These are phyloP conservation scores for Exobasidium rhododendri DNA, from an alignment of 1,284 basidiomycete species.

Conservation along the genomic window DNA sequence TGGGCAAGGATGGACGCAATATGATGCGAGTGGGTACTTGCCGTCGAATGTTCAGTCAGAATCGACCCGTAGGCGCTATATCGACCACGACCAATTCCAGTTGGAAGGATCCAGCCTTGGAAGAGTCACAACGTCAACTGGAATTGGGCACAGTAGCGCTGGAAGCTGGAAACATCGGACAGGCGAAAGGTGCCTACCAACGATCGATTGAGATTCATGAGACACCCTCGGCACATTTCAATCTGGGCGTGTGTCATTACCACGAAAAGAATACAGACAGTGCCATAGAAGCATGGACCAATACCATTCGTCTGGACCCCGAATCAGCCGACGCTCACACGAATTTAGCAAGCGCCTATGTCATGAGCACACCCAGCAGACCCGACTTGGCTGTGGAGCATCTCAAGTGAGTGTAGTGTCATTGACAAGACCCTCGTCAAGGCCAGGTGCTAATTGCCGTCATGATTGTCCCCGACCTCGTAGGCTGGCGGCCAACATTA, in stretches of 20 bases:
- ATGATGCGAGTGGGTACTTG: background rate
- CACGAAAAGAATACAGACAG: slow-evolving; percentile 64
- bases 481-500: slow-evolving; percentile 78
- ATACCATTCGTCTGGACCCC: slow-evolving; percentile 5
- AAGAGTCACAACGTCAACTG: slow-evolving; percentile 74
- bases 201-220: slow-evolving; percentile 69
- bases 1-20: background rate
- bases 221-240: slow-evolving; percentile 78
- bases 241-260: slow-evolving; percentile 82
- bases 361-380: slow-evolving; percentile 76
- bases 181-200: slow-evolving; percentile 72
- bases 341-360: slow-evolving; percentile 89
- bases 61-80: slow-evolving; percentile 60
- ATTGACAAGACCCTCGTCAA: slow-evolving; percentile 17
- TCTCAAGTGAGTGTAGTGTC: slow-evolving; percentile 67
- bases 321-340: slow-evolving; percentile 75
- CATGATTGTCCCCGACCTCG: too few relatives aligned
- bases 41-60: background rate
- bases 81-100: slow-evolving; percentile 75
- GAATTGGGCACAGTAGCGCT: slow-evolving; percentile 82
- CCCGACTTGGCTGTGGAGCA: slow-evolving; percentile 87
- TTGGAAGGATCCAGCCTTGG: slow-evolving; percentile 75
- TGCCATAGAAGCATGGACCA: slow-evolving; percentile 32
- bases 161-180: slow-evolving; percentile 81
- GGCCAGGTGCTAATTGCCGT: background rate